Base-by-base conservation (phyloP, 1,139 yeast genomes). In the Sugiyamaella novakii region DNA sequence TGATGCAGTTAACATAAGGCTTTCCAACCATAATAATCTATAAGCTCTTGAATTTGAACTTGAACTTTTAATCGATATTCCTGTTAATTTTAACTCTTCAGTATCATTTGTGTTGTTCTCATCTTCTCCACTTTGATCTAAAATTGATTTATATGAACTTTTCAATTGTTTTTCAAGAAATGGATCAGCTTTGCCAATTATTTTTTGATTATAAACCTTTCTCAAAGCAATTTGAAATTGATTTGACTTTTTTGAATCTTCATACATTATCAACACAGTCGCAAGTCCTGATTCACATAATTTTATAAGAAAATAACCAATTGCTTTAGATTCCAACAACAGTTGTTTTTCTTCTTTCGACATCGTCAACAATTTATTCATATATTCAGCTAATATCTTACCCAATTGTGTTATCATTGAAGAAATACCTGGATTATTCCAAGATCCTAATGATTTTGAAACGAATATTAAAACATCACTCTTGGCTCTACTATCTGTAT, bases 1-100 rank as follows among this genome's bases (percentile, higher is more conserved):
- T 31, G 60, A 57, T 19, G 62, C 54, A 17, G 60, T 53, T 11
- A 57, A 33, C 52, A 66, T 57, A 28, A 58, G 47, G 43, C 64
- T 59, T 35, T 68, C 70, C 10, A 68, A 63, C 69, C 70, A 65
- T 5, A 64, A 46, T 46, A 68, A 53, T 14, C 70, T 49, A 43
- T 59, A 31, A 27, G 40, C 39, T 43, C 50, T 29, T 8, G 47
- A 38, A 38, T 35, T 27, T 17, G 25, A 21, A 4, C 24, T 3
- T 21, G 15, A 12, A 11, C 7, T 21, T 34, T n/a, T 21, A 10
- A n/a, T n/a, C 7, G 38, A 21, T 8, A 7, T 11, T 12, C 35
- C 11, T 10, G 25, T 18, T 6, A 17, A 10, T 5, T 12, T 11
- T 8, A 11, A 11, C 2, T 5, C 30, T 3, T 7, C 34, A 5